Conservation (phyloP, 768 basidiomycete species). For the Leccinum variicolor region DNA sequence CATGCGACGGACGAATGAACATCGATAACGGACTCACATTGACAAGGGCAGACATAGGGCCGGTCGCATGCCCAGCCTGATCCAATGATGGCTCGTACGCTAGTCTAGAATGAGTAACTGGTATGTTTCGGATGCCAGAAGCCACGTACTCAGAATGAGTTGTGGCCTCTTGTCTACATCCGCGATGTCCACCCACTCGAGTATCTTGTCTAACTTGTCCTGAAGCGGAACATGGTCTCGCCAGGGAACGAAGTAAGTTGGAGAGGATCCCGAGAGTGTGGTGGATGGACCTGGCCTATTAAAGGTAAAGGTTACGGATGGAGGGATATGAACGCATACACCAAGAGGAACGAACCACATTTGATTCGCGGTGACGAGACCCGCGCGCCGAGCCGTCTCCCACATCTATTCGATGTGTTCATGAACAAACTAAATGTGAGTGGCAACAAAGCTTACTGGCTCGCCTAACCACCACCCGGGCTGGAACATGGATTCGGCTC, state of each 20-base stretch:
- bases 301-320: background rate
- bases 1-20: background rate
- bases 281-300: conserved; percentile 79
- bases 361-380: conserved; percentile 75
- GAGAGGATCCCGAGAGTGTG: conserved; percentile 58
- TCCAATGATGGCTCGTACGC: conserved; percentile 85
- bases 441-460: conserved; percentile 54
- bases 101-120: conserved; percentile 25
- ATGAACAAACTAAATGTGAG: background rate
- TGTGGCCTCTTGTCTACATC: conserved; percentile 64
- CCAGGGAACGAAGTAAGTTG: conserved; percentile 82
- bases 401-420: conserved; percentile 61
- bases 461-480: conserved; percentile 87
- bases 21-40: conserved; percentile 47
- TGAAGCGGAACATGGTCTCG: conserved; percentile 53
- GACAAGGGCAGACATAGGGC: conserved; percentile 65
- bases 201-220: conserved; percentile 73
- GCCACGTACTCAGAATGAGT: conserved; percentile 61
- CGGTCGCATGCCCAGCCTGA: conserved; percentile 75
- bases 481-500: conserved; percentile 57
- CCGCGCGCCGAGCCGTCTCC: conserved; percentile 79
- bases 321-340: background rate
- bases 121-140: background rate
- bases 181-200: conserved; percentile 81
- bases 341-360: conserved; percentile 69